Conservation (phyloP, 2,329 filamentous ascomycete species). For the Penicillium vulpinum region DNA sequence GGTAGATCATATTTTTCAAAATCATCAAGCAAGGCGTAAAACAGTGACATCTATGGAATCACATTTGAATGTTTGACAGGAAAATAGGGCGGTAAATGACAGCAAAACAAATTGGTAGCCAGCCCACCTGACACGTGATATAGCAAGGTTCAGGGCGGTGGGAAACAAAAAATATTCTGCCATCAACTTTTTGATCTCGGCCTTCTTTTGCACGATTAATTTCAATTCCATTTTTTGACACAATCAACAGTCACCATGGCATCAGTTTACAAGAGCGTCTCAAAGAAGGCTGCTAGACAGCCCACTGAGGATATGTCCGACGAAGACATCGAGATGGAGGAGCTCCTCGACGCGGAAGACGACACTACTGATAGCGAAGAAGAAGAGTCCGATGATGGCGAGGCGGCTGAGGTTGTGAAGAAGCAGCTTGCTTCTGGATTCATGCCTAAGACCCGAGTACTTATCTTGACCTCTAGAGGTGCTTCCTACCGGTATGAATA, state of each 20-base stretch:
- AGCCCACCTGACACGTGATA: constrained; percentile 24
- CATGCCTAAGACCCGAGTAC: constrained; percentile 61
- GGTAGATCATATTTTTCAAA: not conserved
- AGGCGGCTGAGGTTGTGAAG: constrained; percentile 30
- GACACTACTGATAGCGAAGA: constrained; percentile 43
- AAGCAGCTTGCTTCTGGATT: constrained; percentile 36
- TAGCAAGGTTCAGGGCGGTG: constrained; percentile 26
- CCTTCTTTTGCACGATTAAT: constrained; percentile 15
- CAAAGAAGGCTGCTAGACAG: constrained; percentile 55
- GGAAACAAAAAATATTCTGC: constrained; percentile 40
- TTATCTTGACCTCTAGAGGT: constrained; percentile 89
- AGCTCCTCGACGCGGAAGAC: constrained; percentile 37
- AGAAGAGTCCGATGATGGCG: constrained; percentile 31
- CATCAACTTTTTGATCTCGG: constrained; percentile 34
- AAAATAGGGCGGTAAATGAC: not conserved
- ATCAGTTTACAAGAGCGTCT: constrained; percentile 72
- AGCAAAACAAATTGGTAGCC: not conserved
- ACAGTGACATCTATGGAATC: not conserved
- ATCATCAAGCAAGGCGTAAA: not conserved
- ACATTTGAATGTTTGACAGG: not conserved
- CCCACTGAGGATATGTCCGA: constrained; percentile 53
- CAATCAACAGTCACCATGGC: constrained; percentile 55
- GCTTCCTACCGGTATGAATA: constrained; percentile 74
- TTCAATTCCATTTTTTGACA: constrained; percentile 15
- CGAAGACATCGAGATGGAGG: constrained; percentile 41